These are phyloP conservation scores for Metschnikowia arizonensis DNA, from an alignment of 805 yeast species.

Conservation along the genomic window DNA sequence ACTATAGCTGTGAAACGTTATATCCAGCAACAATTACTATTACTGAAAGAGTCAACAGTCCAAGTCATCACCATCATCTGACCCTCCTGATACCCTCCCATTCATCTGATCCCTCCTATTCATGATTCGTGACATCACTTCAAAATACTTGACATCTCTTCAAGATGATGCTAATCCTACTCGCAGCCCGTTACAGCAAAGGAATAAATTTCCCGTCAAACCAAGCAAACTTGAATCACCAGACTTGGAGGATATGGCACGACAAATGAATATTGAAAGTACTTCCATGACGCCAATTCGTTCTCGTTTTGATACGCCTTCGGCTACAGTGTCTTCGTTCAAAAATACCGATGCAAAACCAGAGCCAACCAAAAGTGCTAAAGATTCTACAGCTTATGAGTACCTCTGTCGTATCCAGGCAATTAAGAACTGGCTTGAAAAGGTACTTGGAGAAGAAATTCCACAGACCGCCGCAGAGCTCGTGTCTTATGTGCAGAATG, in stretches of 20 bases:
- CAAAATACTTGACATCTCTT: constrained; percentile 34
- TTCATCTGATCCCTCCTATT: constrained; percentile 8
- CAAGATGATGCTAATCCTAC: constrained; percentile 24
- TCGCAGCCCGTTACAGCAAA: constrained; percentile 30
- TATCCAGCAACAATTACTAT: background rate
- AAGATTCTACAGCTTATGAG: constrained; percentile 51
- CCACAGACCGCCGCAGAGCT: constrained; percentile 54
- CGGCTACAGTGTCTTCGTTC: constrained; percentile 41
- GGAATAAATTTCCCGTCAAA: constrained; percentile 18
- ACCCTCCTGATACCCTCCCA: background rate
- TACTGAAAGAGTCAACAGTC: no score
- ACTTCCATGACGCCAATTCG: constrained; percentile 25
- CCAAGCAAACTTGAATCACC: constrained; percentile 19
- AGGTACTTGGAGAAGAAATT: constrained; percentile 53
- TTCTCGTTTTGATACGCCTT: constrained; percentile 36
- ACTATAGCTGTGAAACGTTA: no score
- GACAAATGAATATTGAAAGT: constrained; percentile 30
- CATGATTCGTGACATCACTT: constrained; percentile 28
- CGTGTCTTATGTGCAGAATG: constrained; percentile 70
- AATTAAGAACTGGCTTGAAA: constrained; percentile 77
- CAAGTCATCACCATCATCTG: no score
- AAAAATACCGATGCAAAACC: constrained; percentile 23
- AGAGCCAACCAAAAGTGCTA: background rate
- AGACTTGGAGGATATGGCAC: constrained; percentile 39
- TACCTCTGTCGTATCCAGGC: constrained; percentile 77